These are phyloP conservation scores for Leptographium wingfieldii DNA, from an alignment of 2,329 filamentous ascomycete genomes.

Conservation along the genomic window DNA sequence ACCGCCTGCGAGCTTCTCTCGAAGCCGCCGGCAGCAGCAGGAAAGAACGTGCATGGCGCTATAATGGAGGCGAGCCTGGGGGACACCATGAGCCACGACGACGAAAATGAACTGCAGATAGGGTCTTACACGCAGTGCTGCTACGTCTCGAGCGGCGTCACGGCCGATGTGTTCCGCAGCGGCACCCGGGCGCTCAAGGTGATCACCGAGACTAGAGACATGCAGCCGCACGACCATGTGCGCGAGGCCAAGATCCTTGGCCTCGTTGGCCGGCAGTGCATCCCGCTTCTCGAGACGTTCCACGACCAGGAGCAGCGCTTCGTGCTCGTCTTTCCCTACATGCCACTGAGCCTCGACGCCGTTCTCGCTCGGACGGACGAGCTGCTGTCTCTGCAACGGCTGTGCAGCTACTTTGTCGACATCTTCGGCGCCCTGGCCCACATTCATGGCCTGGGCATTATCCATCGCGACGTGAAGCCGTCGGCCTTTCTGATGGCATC, in stretches of 20 bases:
- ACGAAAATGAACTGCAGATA: conserved; percentile 30
- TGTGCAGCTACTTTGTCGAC: conserved; percentile 43
- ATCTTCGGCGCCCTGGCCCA: conserved; percentile 58
- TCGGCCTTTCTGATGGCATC: conserved; percentile 70
- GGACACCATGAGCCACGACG: background rate
- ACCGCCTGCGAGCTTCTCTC: conserved; percentile 22
- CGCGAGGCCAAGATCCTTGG: conserved; percentile 67
- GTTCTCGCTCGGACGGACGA: conserved; percentile 37
- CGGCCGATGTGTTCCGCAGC: conserved; percentile 71
- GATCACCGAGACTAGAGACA: conserved; percentile 59
- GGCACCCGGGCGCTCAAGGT: conserved; percentile 63
- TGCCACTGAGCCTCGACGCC: conserved; percentile 59
- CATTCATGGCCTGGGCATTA: conserved; percentile 62
- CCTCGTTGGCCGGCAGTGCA: conserved; percentile 39
- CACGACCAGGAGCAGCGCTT: conserved; percentile 57
- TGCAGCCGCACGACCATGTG: conserved; percentile 69
- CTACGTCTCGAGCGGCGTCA: conserved; percentile 54
- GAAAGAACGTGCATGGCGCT: conserved; percentile 3
- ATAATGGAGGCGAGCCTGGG: conserved; percentile 3
- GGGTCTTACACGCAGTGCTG: conserved; percentile 41
- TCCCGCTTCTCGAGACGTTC: conserved; percentile 63
- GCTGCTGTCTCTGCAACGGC: conserved; percentile 17
- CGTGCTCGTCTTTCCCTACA: conserved; percentile 75
- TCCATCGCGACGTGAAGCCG: conserved; percentile 91
- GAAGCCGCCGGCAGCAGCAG: background rate